These are phyloP conservation scores for Picochlorum sp. DNA, from an alignment of 139 green algal species.

Conservation along the genomic window DNA sequence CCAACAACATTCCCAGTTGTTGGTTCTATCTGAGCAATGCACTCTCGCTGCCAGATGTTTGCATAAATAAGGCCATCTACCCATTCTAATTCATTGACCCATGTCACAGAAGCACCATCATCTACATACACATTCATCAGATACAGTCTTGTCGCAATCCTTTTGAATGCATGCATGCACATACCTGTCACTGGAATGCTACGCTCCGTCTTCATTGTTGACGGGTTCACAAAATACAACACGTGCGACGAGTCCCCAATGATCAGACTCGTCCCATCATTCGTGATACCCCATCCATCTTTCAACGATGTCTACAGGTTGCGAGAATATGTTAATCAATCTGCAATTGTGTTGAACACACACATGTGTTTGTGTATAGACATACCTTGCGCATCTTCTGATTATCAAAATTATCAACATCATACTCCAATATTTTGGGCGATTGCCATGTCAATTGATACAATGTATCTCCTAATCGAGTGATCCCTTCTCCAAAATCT, in stretches of 20 bases:
- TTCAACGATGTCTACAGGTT: constrained; percentile 39
- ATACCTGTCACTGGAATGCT: constrained; percentile 23
- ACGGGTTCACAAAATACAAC: constrained; percentile 57
- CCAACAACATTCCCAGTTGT: constrained; percentile 44
- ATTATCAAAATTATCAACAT: constrained; percentile 22
- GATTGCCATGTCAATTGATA: constrained; percentile 69
- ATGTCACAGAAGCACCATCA: constrained; percentile 11
- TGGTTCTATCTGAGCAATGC: constrained; percentile 71
- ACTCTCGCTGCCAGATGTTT: constrained; percentile 81
- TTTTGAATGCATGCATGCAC: background rate
- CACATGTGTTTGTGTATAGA: background rate
- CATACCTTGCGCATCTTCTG: background rate
- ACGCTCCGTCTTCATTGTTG: constrained; percentile 16
- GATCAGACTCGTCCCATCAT: constrained; percentile 53
- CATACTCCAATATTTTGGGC: constrained; percentile 28
- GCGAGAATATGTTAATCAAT: no score
- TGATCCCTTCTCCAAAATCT: constrained; percentile 76
- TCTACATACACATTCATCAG: constrained; percentile 15
- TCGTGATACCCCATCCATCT: constrained; percentile 80
- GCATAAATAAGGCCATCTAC: constrained; percentile 69
- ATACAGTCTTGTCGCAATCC: background rate
- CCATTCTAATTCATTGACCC: constrained; percentile 65
- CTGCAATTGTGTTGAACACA: no score
- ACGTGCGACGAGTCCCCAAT: constrained; percentile 55
- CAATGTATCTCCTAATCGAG: constrained; percentile 45